Evolutionary conservation across 257 asterid genomes (phyloP).

Genomic region (Solanum ossicruentum): DNA sequence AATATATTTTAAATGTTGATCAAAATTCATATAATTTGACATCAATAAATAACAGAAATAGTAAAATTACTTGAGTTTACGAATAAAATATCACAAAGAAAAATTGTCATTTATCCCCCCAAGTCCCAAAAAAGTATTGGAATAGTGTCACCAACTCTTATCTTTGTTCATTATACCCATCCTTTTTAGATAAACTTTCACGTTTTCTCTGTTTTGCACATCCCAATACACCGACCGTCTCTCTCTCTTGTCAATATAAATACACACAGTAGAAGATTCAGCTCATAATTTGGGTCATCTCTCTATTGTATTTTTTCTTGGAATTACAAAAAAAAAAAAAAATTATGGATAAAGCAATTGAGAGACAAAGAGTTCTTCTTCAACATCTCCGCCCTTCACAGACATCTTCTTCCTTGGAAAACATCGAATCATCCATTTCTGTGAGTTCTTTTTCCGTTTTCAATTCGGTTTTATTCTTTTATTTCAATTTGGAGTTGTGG

Average conservation of each 20-base stretch:
- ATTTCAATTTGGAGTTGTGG: background rate
- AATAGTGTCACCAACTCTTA: background rate
- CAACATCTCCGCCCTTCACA: slow-evolving; percentile 80
- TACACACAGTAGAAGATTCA: background rate
- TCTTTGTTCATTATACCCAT: background rate
- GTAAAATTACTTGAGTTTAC: background rate
- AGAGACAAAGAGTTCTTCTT: slow-evolving; percentile 68
- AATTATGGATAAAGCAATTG: slow-evolving; percentile 62
- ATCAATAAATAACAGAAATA: no score
- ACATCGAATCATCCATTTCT: slow-evolving; percentile 50
- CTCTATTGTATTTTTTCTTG: background rate
- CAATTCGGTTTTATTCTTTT: background rate
- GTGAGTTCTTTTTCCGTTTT: slow-evolving; percentile 23
- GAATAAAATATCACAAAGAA: background rate
- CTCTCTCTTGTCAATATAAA: background rate
- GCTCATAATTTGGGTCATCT: background rate
- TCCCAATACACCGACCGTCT: background rate
- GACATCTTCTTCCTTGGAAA: slow-evolving; percentile 63
- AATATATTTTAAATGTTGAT: no score
- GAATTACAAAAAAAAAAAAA: slow-evolving; percentile 4
- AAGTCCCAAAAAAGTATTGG: background rate
- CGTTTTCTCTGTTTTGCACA: background rate
- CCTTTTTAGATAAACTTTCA: background rate
- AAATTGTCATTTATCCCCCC: background rate
- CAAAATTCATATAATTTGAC: no score